Conservation (phyloP, 2,329 filamentous ascomycete genomes). For the Cephalotrichum gorgonifer region DNA sequence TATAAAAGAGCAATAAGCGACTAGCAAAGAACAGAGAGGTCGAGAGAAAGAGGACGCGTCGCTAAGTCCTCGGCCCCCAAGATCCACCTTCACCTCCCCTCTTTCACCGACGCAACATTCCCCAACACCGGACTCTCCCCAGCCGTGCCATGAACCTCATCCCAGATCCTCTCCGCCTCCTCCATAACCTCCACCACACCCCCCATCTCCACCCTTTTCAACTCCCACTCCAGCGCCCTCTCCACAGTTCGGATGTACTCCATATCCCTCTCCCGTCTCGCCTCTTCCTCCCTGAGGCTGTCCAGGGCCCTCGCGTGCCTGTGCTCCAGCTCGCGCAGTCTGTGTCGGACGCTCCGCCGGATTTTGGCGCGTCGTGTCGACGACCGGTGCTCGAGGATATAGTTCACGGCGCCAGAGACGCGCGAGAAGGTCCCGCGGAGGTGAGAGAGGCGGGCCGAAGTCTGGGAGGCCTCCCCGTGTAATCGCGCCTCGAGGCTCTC, state of each 20-base stretch:
- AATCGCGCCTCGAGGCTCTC: not conserved
- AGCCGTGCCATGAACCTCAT: not conserved
- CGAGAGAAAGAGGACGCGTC: too few species aligned
- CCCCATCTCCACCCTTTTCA: not conserved
- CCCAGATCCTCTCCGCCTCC: not conserved
- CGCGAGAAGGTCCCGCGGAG: not conserved
- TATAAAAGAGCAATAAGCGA: too few species aligned
- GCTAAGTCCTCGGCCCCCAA: too few species aligned
- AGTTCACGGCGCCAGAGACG: not conserved
- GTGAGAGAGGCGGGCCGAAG: not conserved
- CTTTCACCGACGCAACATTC: too few species aligned
- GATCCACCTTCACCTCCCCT: not conserved
- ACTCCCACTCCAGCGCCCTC: not conserved
- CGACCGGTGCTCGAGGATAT: not conserved
- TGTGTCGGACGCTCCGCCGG: not conserved
- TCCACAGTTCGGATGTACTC: not conserved
- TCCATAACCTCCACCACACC: not conserved
- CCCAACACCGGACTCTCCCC: not conserved
- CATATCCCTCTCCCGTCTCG: too few species aligned
- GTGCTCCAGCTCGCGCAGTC: not conserved
- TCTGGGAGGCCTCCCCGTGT: not conserved
- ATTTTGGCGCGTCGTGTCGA: not conserved
- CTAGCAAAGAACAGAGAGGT: too few species aligned
- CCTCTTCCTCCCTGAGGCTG: not conserved
- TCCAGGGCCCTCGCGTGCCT: not conserved